Percentiles rank a stretch among this genome's conserved stretches.
phyloP scores from a whole-genome alignment of 2,329 filamentous ascomycete species.

The Xylariales sp. region DNA sequence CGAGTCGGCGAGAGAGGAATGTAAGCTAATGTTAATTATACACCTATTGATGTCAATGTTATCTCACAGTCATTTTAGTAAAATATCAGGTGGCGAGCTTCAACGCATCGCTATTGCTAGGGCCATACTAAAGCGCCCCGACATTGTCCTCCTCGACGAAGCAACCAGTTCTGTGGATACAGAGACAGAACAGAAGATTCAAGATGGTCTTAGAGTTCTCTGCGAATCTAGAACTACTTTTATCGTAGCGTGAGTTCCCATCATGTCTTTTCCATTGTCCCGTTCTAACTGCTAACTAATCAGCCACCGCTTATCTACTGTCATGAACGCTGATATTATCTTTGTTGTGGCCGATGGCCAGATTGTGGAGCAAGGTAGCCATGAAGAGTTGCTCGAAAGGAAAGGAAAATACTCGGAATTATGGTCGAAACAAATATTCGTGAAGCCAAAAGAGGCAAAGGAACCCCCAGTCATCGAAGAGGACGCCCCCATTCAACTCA shows the following conservation, averaged over 20 bases:
- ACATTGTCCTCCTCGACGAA: constrained; percentile 74
- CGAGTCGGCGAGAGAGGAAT: constrained; percentile 49
- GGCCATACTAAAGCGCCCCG: constrained; percentile 68
- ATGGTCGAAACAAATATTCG: constrained; percentile 60
- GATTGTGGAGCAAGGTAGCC: constrained; percentile 60
- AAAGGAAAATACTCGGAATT: constrained; percentile 59
- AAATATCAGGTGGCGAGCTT: constrained; percentile 62
- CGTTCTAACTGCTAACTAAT: constrained; percentile 9
- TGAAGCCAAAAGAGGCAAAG: constrained; percentile 41
- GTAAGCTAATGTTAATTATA: constrained; percentile 20
- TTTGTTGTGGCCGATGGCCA: constrained; percentile 60
- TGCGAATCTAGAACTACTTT: constrained; percentile 62
- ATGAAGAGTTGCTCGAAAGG: constrained; percentile 52
- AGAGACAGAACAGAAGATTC: constrained; percentile 63
- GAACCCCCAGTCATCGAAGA: too few relatives aligned
- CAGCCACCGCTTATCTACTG: constrained; percentile 65
- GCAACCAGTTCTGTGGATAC: constrained; percentile 74
- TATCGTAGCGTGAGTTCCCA: constrained; percentile 52
- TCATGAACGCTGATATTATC: constrained; percentile 65
- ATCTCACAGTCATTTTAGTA: constrained; percentile 30
- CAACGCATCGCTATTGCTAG: constrained; percentile 66
- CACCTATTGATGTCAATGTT: too few relatives aligned
- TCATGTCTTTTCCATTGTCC: neutral
- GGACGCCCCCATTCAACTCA: too few relatives aligned
- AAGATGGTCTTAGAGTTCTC: constrained; percentile 54